Percentiles rank a stretch among this genome's conserved stretches.
Conservation (phyloP, 306 rosid species). For the Ziziphus jujuba region DNA sequence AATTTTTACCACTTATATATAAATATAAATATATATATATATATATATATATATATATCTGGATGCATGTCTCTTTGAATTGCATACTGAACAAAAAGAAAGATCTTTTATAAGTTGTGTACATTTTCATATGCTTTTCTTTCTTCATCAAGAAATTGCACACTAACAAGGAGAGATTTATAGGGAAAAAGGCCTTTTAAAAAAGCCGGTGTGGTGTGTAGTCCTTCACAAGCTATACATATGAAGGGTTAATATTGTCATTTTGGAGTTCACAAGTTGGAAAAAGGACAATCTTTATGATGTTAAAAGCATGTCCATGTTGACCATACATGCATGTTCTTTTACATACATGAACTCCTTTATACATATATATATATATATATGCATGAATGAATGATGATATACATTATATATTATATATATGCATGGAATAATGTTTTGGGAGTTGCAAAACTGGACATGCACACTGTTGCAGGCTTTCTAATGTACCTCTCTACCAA, state of each 20-base stretch:
- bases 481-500: slow-evolving; percentile 35
- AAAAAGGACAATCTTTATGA: slow-evolving; percentile 15
- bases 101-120: too few species aligned
- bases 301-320: slow-evolving; percentile 30
- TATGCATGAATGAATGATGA: slow-evolving; percentile 13
- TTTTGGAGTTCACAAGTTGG: slow-evolving; percentile 43
- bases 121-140: too few species aligned
- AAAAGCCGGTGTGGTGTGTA: not conserved
- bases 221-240: slow-evolving; percentile 57
- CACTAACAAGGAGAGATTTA: too few species aligned
- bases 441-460: slow-evolving; percentile 38
- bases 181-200: slow-evolving; percentile 32
- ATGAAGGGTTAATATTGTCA: slow-evolving; percentile 47
- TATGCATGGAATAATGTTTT: slow-evolving; percentile 28
- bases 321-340: slow-evolving; percentile 10
- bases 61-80: too few species aligned
- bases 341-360: too few species aligned
- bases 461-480: slow-evolving; percentile 54
- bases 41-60: too few species aligned
- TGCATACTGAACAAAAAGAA: too few species aligned
- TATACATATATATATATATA: not conserved
- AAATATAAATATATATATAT: slow-evolving; percentile 4
- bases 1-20: not conserved
- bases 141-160: slow-evolving; percentile 53
- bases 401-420: not conserved